Evolutionary conservation across 176 grass and related monocot genomes (phyloP), one percentile per base, ranked within the genome.

Genomic region (Oropetium thomaeum): DNA sequence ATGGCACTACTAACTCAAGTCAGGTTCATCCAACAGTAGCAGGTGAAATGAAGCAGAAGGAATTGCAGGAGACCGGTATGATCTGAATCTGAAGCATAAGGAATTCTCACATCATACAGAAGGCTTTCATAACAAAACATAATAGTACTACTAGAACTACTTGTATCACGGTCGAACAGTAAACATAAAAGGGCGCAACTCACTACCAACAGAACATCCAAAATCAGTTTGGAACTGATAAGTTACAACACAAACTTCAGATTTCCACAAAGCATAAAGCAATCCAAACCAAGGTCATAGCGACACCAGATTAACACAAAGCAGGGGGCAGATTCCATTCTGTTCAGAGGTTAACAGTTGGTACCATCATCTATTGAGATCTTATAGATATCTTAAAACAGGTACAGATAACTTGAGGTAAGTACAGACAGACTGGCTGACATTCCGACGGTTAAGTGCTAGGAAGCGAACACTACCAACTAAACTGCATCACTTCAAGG

Each of bases 381-480:
- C 12, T 51, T 53, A n/a, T n/a, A 49, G 42, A 62, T 23, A 34
- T 76, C 20, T 52, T 52, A 51, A 76, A 76, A 83, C 81, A 62
- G 81, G 27, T 7, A 62, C 28, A 14, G 52, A 49, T 62, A 76
- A 76, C 73, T 63, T 39, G 42, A 17, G 41, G 31, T 79, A 79
- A 55, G 58, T 84, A 78, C 74, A 84, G 74, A 75, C 51, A 38
- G 5, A 29, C 5, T 23, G 66, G 16, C 13, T 28, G 45, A 58
- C 5, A 48, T 43, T 60, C 55, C 72, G 51, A 65, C 34, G 17
- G 30, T 32, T 60, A 74, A 62, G 27, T 40, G 54, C 63, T 5
- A 71, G 28, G 82, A 74, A 58, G 78, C 37, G 37, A 77, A 54
- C 66, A 49, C 64, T 77, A 75, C 52, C 0, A 69, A 13, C 34